Percentiles rank a stretch among this genome's conserved stretches.
These are phyloP conservation scores for Heliocybe sulcata DNA, from an alignment of 1,284 basidiomycete species.

Conservation along the genomic window DNA sequence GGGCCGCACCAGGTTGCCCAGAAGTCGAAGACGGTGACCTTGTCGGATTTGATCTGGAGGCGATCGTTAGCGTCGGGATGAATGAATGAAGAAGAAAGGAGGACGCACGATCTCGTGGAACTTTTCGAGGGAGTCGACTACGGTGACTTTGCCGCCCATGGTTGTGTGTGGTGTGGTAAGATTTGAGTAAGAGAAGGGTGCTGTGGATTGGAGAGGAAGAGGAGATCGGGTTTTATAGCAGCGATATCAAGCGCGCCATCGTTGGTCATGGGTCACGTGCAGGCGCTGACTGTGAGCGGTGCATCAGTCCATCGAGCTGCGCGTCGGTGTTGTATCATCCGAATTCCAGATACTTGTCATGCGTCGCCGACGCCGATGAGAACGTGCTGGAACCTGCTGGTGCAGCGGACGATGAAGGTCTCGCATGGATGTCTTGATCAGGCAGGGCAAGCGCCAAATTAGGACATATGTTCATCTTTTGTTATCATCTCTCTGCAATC, in stretches of 20 bases:
- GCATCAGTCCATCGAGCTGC: background rate
- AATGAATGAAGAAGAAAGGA: slow-evolving; percentile 3
- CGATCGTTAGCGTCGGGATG: slow-evolving; percentile 3
- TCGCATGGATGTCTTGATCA: no score
- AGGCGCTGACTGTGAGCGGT: background rate
- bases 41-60: slow-evolving; percentile 49
- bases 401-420: no score
- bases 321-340: background rate
- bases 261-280: background rate
- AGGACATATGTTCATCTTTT: no score
- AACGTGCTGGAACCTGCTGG: no score
- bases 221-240: background rate
- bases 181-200: background rate
- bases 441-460: no score
- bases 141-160: slow-evolving; percentile 25
- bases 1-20: slow-evolving; percentile 72
- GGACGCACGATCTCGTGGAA: slow-evolving; percentile 43
- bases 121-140: slow-evolving; percentile 44
- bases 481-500: no score
- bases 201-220: background rate
- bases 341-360: background rate
- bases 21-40: slow-evolving; percentile 69
- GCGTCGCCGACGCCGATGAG: no score
- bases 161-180: background rate
- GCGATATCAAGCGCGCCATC: slow-evolving; percentile 1